A percentile compares a stretch with the other conserved stretches of the same genome.
These are phyloP conservation scores for Dendrobium chrysotoxum DNA, from an alignment of 106 monocot species.

Conservation along the genomic window DNA sequence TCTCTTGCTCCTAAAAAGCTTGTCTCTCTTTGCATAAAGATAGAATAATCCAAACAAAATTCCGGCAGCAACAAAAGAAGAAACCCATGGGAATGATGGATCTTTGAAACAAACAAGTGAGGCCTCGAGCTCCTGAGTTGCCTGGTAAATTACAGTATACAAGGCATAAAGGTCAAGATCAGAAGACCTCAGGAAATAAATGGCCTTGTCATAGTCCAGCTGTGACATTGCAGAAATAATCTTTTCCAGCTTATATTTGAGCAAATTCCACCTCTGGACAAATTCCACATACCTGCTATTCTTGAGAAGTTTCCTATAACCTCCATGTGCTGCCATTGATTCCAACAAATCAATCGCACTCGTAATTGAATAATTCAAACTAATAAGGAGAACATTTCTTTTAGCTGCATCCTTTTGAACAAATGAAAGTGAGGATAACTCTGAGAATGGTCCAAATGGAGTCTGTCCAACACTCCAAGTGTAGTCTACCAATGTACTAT, in stretches of 20 bases:
- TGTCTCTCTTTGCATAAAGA: slow-evolving; percentile 65
- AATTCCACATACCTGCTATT: slow-evolving; percentile 54
- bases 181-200: slow-evolving; percentile 69
- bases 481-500: slow-evolving; percentile 68
- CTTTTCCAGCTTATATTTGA: slow-evolving; percentile 83
- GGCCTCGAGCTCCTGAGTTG: slow-evolving; percentile 83
- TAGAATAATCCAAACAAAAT: slow-evolving; percentile 71
- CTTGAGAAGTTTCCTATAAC: slow-evolving; percentile 63
- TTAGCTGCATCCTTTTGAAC: slow-evolving; percentile 82
- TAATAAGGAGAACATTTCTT: slow-evolving; percentile 74
- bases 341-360: slow-evolving; percentile 63
- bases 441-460: slow-evolving; percentile 89
- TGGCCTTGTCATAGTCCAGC: slow-evolving; percentile 78
- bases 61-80: slow-evolving; percentile 39
- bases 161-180: slow-evolving; percentile 89
- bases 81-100: slow-evolving; percentile 86
- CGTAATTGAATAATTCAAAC: slow-evolving; percentile 65
- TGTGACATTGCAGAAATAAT: slow-evolving; percentile 68
- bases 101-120: slow-evolving; percentile 86
- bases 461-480: slow-evolving; percentile 96
- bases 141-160: slow-evolving; percentile 71
- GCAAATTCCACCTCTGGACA: slow-evolving; percentile 87
- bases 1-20: slow-evolving; percentile 75
- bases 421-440: slow-evolving; percentile 69
- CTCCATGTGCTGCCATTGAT: slow-evolving; percentile 71